These are phyloP conservation scores for Russula foetens DNA, from an alignment of 768 basidiomycete genomes.

Conservation along the genomic window DNA sequence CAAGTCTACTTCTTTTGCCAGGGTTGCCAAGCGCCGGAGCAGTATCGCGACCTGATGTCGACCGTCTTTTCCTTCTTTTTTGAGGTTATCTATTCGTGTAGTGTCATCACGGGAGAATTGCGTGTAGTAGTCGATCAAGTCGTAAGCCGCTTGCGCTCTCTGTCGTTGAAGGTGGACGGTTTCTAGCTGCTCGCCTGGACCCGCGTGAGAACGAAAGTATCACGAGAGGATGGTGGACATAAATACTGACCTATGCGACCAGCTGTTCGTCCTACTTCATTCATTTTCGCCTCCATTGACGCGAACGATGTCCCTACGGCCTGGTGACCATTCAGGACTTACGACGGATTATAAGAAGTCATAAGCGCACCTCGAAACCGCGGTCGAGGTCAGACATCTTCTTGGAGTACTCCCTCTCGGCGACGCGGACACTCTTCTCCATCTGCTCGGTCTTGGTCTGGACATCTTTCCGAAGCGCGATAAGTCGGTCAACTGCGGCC, in stretches of 20 bases:
- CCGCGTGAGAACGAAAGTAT: slow-evolving; percentile 1
- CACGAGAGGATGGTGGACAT: not conserved
- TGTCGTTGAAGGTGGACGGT: slow-evolving; percentile 87
- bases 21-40: slow-evolving; percentile 71
- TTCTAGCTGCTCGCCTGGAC: slow-evolving; percentile 87
- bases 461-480: slow-evolving; percentile 82
- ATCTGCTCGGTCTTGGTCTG: slow-evolving; percentile 85
- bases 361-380: slow-evolving; percentile 75
- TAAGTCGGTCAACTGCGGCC: slow-evolving; percentile 79
- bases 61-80: slow-evolving; percentile 85
- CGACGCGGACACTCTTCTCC: slow-evolving; percentile 82
- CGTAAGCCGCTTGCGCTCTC: slow-evolving; percentile 88
- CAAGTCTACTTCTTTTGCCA: slow-evolving; percentile 91
- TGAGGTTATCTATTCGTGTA: slow-evolving; percentile 59
- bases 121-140: slow-evolving; percentile 90
- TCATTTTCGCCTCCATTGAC: slow-evolving; percentile 86
- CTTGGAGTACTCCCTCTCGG: slow-evolving; percentile 91
- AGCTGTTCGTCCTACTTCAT: slow-evolving; percentile 88
- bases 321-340: slow-evolving; percentile 33
- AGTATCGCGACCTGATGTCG: slow-evolving; percentile 83
- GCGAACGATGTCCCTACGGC: slow-evolving; percentile 81
- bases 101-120: slow-evolving; percentile 83
- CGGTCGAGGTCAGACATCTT: slow-evolving; percentile 89
- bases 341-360: not conserved
- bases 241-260: slow-evolving; percentile 72